Conservation (phyloP, 495 filamentous ascomycete species). For the Polyplosphaeria fusca region DNA sequence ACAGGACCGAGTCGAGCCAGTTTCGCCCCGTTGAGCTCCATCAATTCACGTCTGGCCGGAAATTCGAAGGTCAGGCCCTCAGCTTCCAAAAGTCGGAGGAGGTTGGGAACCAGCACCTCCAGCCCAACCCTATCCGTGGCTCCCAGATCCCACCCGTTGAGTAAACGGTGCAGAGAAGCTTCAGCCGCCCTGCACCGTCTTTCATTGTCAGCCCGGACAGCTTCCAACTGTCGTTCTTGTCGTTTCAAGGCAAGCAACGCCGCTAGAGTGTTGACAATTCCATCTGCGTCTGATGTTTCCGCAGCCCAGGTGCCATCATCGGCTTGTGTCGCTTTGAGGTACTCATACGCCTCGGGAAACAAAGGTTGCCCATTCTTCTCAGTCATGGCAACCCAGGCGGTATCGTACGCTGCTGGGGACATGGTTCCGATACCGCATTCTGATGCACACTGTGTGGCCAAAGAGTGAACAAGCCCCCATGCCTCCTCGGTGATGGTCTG, state of each 20-base stretch:
- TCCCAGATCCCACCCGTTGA: conserved; percentile 20
- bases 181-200: conserved; percentile 17
- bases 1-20: conserved; percentile 12
- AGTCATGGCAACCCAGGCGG: conserved; percentile 29
- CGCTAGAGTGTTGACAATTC: conserved; percentile 28
- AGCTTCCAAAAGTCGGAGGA: conserved; percentile 18
- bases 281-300: conserved; percentile 25
- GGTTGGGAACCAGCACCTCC: conserved; percentile 22
- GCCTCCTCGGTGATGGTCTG: conserved; percentile 25
- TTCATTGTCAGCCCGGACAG: conserved; percentile 1
- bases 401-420: conserved; percentile 27
- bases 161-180: conserved; percentile 8
- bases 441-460: conserved; percentile 16
- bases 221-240: conserved; percentile 4
- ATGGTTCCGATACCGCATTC: conserved; percentile 14
- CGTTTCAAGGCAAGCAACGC: conserved; percentile 24
- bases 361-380: conserved; percentile 16
- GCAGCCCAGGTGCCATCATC: conserved; percentile 26
- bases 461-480: conserved; percentile 18
- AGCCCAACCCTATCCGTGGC: conserved; percentile 21
- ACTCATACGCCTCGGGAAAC: conserved; percentile 26
- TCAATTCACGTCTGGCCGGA: conserved; percentile 20
- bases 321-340: conserved; percentile 19
- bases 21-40: conserved; percentile 23
- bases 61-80: conserved; percentile 24